Base-by-base conservation (phyloP, 345 rosid genomes). In the Nasturtium officinale region DNA sequence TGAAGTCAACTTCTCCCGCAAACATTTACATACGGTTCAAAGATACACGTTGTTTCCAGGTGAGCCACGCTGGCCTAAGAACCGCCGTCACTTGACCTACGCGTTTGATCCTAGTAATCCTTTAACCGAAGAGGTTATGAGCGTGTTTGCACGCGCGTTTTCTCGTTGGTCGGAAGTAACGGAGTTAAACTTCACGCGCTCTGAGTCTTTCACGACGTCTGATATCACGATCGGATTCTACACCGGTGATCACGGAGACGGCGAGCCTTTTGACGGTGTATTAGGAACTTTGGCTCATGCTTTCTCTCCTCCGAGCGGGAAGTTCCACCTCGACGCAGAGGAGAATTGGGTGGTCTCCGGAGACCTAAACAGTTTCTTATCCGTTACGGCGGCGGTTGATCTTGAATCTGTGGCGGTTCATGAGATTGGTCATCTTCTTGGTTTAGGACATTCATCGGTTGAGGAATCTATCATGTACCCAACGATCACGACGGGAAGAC, bases 361-460 rank as follows among this genome's bases (percentile, higher is more conserved):
- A 3, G 90, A 82, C 46, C 48, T 71, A 1, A 54, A 70, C 5
- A 55, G 15, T 26, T 72, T 78, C 65, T 74, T 86, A 9, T 4
- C 77, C 25, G 2, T 78, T 23, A 3, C 77, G 29, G 63, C 91
- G 5, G 90, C 97, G 4, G 82, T 94, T 23, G 99, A 94, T 55
- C 76, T 94, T 7, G 97, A 94, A 57, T 89, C 99, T 0, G 99
- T 94, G 32, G 96, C 93, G 4, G 95, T 91, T 43, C 99, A 94
- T 43, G 99, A 94, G 82, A 91, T 94, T 18, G 99, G 99, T 25
- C 99, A 94, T 79, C 56, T 94, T 82, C 79, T 94, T 10, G 99
- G 99, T 15, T 70, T 94, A 54, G 99, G 99, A 7, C 99, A 94
- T 68, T 94, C 99, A 0, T 89, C 99, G 1, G 83, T 84, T 5